These are phyloP conservation scores for Teratosphaeria viscida DNA, from an alignment of 2,329 filamentous ascomycete genomes.

Conservation along the genomic window DNA sequence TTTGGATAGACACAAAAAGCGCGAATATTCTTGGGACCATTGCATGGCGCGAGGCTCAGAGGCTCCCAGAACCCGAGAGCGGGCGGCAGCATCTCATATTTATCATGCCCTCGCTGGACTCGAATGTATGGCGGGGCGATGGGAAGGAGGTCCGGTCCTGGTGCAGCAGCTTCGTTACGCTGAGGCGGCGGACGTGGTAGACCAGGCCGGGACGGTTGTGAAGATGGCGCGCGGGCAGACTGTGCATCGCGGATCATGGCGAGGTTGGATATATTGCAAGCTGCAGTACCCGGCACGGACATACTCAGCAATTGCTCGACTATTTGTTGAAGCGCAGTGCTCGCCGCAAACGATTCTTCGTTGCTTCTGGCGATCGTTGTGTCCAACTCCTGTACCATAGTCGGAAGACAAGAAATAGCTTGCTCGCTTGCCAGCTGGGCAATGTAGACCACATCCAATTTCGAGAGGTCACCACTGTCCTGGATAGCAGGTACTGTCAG, in stretches of 20 bases:
- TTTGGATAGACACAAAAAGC: constrained; percentile 62
- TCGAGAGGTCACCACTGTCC: constrained; percentile 13
- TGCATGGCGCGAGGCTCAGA: constrained; percentile 61
- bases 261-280: constrained; percentile 18
- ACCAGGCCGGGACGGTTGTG: constrained; percentile 10
- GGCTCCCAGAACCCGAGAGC: constrained; percentile 74
- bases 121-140: constrained; percentile 62
- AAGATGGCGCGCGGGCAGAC: constrained; percentile 5
- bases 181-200: constrained; percentile 22
- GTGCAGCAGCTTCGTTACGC: constrained; percentile 14
- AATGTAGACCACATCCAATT: constrained; percentile 21
- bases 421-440: constrained; percentile 27
- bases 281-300: constrained; percentile 7
- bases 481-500: constrained; percentile 4
- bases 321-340: background rate
- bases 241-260: constrained; percentile 17
- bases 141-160: constrained; percentile 40
- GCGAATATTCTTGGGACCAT: constrained; percentile 60
- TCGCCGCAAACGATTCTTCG: background rate
- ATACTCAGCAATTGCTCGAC: constrained; percentile 4
- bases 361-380: background rate
- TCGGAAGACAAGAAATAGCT: constrained; percentile 10
- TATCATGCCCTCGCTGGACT: constrained; percentile 57
- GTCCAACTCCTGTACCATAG: constrained; percentile 4
- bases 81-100: constrained; percentile 63